Evolutionary conservation across 805 yeast species (phyloP).

Genomic region (Ogataea allantospora): DNA sequence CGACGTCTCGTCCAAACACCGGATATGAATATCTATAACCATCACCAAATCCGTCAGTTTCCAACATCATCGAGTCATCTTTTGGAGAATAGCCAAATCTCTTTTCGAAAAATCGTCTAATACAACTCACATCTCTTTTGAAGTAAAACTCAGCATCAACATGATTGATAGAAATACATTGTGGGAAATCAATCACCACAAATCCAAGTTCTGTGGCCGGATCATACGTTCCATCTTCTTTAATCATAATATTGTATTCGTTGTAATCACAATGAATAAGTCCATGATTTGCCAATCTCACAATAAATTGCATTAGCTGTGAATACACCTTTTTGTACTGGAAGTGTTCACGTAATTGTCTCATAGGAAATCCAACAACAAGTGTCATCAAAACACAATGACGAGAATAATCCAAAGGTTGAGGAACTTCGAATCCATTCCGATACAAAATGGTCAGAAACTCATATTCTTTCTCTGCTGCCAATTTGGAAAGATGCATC

Average conservation of each 20-base stretch:
- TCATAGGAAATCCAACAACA: slow-evolving; percentile 88
- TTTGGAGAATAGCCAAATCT: slow-evolving; percentile 73
- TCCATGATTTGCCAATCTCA: slow-evolving; percentile 81
- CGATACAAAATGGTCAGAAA: slow-evolving; percentile 75
- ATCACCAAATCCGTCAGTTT: slow-evolving; percentile 77
- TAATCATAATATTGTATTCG: slow-evolving; percentile 90
- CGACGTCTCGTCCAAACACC: slow-evolving; percentile 70
- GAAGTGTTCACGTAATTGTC: slow-evolving; percentile 68
- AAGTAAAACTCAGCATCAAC: slow-evolving; percentile 84
- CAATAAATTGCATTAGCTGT: slow-evolving; percentile 83
- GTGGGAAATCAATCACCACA: slow-evolving; percentile 97
- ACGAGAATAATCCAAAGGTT: slow-evolving; percentile 83
- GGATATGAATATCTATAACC: slow-evolving; percentile 80
- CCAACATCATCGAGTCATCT: slow-evolving; percentile 68
- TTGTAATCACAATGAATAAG: slow-evolving; percentile 96
- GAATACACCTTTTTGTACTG: slow-evolving; percentile 74
- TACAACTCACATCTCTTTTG: slow-evolving; percentile 90
- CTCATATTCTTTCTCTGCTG: slow-evolving; percentile 90
- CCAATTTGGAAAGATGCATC: slow-evolving; percentile 88
- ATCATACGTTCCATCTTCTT: slow-evolving; percentile 51
- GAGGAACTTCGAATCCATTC: slow-evolving; percentile 83
- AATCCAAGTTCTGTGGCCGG: slow-evolving; percentile 60
- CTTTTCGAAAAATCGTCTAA: slow-evolving; percentile 75
- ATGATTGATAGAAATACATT: slow-evolving; percentile 92
- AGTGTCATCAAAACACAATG: slow-evolving; percentile 93